Base-by-base conservation (phyloP, 2,329 filamentous ascomycete species). In the Fusarium hostae region DNA sequence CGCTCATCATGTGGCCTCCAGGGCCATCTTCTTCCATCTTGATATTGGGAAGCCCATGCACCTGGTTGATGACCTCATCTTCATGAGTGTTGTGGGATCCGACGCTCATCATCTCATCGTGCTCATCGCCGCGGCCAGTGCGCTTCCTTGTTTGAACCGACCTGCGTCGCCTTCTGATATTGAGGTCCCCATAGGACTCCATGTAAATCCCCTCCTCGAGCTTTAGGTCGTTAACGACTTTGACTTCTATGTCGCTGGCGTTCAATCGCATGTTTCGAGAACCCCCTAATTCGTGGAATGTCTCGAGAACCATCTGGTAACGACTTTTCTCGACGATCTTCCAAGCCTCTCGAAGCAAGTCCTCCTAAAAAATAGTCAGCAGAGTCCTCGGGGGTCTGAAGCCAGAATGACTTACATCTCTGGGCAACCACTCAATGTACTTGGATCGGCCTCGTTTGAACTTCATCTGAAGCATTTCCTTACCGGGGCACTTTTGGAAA, bases 391-490 rank as follows among this genome's bases (percentile, higher is more conserved):
- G 20, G 20, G 24, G 8, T 13, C 16, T 18, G 13, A 26, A 26
- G 16, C 18, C 18, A 44, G 24, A 32, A 15, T 10, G 11, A 79
- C 86, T 83, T 78, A 88, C 87, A 79, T 89, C 87, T 66, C 73
- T 76, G 13, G 79, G 69, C 4, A 85, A 82, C 87, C 87, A 89
- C 3, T 83, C 76, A 16, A 83, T 80, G 57, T 85, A 85, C 67
- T 84, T 86, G 59, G 84, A 79, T 24, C 87, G 83, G 5, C 84
- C 84, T 10, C 87, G 83, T 16, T 84, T 84, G 43, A 88, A 82
- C 75, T 85, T 86, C 87, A 89, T 89, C 72, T 89, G 87, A 8
- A 89, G 80, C 54, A 83, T 83, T 52, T 87, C 85, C 68, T 86
- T 85, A 40, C 83, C 81, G 9, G 79, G 80, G 18, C 79, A 78